Evolutionary conservation across 2,329 filamentous ascomycete genomes (phyloP).

Genomic region (Pseudogymnoascus sp.): DNA sequence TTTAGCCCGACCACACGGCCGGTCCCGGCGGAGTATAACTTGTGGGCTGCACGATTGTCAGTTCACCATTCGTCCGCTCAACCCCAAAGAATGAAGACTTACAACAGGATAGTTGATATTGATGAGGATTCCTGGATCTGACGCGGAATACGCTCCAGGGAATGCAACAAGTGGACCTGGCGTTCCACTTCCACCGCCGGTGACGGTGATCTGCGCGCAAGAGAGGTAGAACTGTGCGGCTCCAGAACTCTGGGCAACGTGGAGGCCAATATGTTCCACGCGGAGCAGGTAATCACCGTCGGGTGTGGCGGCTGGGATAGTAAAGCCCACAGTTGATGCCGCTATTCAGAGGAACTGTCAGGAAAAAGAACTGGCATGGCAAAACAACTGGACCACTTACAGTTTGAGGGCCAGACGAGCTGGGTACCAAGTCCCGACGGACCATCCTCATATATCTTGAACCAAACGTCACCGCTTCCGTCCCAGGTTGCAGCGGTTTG

Average conservation of each 20-base stretch:
- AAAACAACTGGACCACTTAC: constrained; percentile 11
- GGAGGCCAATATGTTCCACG: constrained; percentile 28
- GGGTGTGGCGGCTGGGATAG: constrained; percentile 29
- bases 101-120: constrained; percentile 31
- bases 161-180: constrained; percentile 30
- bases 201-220: constrained; percentile 35
- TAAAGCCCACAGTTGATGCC: constrained; percentile 24
- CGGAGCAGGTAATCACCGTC: constrained; percentile 32
- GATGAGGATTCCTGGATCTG: constrained; percentile 29
- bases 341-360: background rate
- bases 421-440: constrained; percentile 15
- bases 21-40: constrained; percentile 21
- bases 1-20: constrained; percentile 17
- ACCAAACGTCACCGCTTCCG: constrained; percentile 18
- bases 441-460: constrained; percentile 22
- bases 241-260: constrained; percentile 12
- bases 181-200: constrained; percentile 31
- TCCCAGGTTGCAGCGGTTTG: background rate
- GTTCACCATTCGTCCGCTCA: background rate
- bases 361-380: background rate
- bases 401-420: constrained; percentile 21
- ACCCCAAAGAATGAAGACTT: constrained; percentile 10
- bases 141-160: constrained; percentile 29
- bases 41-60: constrained; percentile 16
- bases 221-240: constrained; percentile 25